Evolutionary conservation across 139 green algal genomes (phyloP).

Genomic region (Picochlorum sp.): DNA sequence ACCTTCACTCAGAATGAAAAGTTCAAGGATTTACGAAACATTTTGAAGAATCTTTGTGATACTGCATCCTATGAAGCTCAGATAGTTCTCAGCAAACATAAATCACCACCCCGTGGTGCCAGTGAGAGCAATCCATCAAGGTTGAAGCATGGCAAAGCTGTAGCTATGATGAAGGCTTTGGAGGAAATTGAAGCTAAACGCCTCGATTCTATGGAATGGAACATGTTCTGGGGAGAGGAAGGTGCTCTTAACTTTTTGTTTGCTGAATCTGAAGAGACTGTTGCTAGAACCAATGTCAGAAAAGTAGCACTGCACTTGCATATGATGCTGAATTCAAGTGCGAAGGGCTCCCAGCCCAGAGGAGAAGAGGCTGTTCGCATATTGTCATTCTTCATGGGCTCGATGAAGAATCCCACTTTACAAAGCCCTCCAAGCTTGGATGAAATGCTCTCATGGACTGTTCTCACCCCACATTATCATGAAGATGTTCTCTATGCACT

Average conservation of each 20-base stretch:
- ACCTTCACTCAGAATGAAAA: neutral
- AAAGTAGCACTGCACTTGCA: conserved; percentile 33
- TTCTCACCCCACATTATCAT: conserved; percentile 61
- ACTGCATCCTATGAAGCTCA: neutral
- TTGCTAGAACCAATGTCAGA: conserved; percentile 5
- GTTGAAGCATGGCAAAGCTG: conserved; percentile 13
- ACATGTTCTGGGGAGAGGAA: conserved; percentile 23
- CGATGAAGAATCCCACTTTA: conserved; percentile 47
- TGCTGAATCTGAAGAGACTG: conserved; percentile 6
- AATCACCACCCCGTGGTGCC: neutral
- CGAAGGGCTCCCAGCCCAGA: conserved; percentile 42
- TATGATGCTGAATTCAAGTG: conserved; percentile 41
- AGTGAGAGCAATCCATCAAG: conserved; percentile 8
- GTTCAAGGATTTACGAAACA: neutral
- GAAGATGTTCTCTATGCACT: conserved; percentile 67
- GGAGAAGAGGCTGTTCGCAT: conserved; percentile 59
- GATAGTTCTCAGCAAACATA: conserved; percentile 16
- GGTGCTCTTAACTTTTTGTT: conserved; percentile 17
- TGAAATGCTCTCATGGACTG: conserved; percentile 59
- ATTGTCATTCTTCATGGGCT: conserved; percentile 66
- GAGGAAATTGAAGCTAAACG: neutral
- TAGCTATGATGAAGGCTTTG: conserved; percentile 1
- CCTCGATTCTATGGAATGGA: conserved; percentile 14
- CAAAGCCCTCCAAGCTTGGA: conserved; percentile 39
- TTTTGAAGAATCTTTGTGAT: conserved; percentile 6